Base-by-base conservation (phyloP, 2,329 filamentous ascomycete species). In the Dactylellina sp. region DNA sequence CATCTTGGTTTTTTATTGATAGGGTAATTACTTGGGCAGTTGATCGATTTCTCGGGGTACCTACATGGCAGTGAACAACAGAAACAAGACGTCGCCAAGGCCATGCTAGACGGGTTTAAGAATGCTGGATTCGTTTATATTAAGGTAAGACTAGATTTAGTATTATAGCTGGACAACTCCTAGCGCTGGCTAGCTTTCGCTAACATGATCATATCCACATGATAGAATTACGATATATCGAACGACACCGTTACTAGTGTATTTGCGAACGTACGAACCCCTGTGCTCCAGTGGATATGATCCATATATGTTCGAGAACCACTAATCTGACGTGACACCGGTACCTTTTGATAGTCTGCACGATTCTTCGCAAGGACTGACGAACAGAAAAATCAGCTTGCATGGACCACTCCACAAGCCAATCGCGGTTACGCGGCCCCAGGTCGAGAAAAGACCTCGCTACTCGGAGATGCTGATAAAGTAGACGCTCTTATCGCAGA, bases 41-140 rank as follows among this genome's bases (percentile, higher is more conserved):
- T 93, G 78, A 91, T 93, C 79, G 89, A 96, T 84, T 93, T 96
- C 80, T 87, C 87, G 11, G 84, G 84, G 46, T 95, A 93, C 81
- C 86, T 91, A 22, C 81, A 85, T 66, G 90, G 90, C 35, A 84
- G 85, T 18, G 82, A 86, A 0, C 78, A 84, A 7, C 83, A 90
- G 77, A 90, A 89, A 77, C 83, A 85, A 56, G 82, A 85, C 46
- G 88, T 91, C 0, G 93, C 92, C 20, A 82, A 87, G 60, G 87
- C 89, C 42, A 89, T 97, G 77, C 88, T 94, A 11, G 80, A 88
- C 60, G 93, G 91, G 44, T 96, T 97, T 83, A 90, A 93, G 78
- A 89, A 86, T 0, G 91, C 93, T 1, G 93, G 93, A 66, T 97
- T 97, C 84, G 87, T 97, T 42, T 76, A 64, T 52, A 64, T 70